These are phyloP conservation scores for Fulvia fulva DNA, from an alignment of 2,329 filamentous ascomycete genomes.

Conservation along the genomic window DNA sequence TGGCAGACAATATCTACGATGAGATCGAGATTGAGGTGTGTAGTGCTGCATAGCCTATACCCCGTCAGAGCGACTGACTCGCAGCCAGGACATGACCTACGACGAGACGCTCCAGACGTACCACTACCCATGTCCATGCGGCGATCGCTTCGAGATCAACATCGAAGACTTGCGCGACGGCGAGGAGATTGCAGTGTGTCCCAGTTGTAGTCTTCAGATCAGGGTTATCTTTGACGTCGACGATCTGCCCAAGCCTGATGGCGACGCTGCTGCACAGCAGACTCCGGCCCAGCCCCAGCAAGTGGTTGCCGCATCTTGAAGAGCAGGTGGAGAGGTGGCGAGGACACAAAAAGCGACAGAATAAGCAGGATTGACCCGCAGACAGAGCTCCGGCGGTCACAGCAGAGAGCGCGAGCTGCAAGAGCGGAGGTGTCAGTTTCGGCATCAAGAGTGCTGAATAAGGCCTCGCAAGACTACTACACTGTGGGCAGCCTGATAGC, in stretches of 20 bases:
- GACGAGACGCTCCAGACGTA: constrained; percentile 80
- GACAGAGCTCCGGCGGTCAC: too few species aligned
- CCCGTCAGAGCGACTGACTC: not conserved
- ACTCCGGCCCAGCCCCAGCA: constrained; percentile 13
- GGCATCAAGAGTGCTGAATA: not conserved
- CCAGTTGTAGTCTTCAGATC: constrained; percentile 96
- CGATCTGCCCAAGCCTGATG: constrained; percentile 49
- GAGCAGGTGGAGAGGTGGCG: not conserved
- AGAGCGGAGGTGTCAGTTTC: not conserved
- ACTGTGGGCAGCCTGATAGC: too few species aligned
- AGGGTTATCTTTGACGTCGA: constrained; percentile 80
- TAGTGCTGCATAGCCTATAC: not conserved
- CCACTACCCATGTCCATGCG: constrained; percentile 90
- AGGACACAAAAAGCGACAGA: not conserved
- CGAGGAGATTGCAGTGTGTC: constrained; percentile 93
- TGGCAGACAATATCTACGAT: constrained; percentile 66
- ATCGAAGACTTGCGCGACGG: constrained; percentile 81
- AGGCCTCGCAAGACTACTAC: not conserved
- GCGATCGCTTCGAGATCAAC: constrained; percentile 84
- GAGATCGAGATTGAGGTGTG: constrained; percentile 85
- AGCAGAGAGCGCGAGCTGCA: not conserved
- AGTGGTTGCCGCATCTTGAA: constrained; percentile 24
- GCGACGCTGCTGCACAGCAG: constrained; percentile 9
- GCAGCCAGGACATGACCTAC: constrained; percentile 73
- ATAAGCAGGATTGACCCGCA: too few species aligned